Percentiles rank a stretch among this genome's conserved stretches.
These are phyloP conservation scores for Penicillium tannophilum DNA, from an alignment of 495 filamentous ascomycete species.

Conservation along the genomic window DNA sequence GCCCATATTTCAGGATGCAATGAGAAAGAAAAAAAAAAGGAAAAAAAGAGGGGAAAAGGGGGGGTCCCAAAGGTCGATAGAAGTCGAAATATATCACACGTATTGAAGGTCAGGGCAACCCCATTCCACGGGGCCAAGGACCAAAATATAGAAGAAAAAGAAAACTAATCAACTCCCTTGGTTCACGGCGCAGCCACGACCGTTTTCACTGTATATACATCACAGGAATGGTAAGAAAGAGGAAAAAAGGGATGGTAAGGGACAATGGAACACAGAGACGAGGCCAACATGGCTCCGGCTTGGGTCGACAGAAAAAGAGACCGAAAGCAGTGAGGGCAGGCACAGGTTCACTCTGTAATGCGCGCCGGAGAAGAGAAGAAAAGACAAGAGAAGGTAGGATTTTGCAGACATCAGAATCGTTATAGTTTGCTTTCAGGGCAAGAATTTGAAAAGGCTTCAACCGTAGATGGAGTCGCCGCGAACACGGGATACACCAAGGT, in stretches of 20 bases:
- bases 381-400: constrained; percentile 11
- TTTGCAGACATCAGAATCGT: constrained; percentile 19
- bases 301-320: constrained; percentile 10
- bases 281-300: background rate
- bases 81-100: constrained; percentile 1
- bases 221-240: constrained; percentile 5
- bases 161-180: constrained; percentile 12
- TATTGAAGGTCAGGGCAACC: background rate
- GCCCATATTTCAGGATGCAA: no score
- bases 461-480: constrained; percentile 44
- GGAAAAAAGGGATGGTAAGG: background rate
- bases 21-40: background rate
- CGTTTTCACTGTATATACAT: constrained; percentile 22
- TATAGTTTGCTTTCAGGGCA: constrained; percentile 11
- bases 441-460: constrained; percentile 14
- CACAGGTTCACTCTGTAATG: background rate
- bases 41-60: background rate
- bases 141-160: constrained; percentile 1
- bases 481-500: constrained; percentile 35
- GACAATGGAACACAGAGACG: constrained; percentile 4
- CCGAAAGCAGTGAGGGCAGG: background rate
- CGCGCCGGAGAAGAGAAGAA: background rate
- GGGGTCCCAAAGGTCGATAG: background rate
- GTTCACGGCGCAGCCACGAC: constrained; percentile 9
- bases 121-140: constrained; percentile 1